A percentile compares a stretch with the other conserved stretches of the same genome.
phyloP scores from a whole-genome alignment of 2,329 filamentous ascomycete genomes.

The Gaeumannomyces sp. region DNA sequence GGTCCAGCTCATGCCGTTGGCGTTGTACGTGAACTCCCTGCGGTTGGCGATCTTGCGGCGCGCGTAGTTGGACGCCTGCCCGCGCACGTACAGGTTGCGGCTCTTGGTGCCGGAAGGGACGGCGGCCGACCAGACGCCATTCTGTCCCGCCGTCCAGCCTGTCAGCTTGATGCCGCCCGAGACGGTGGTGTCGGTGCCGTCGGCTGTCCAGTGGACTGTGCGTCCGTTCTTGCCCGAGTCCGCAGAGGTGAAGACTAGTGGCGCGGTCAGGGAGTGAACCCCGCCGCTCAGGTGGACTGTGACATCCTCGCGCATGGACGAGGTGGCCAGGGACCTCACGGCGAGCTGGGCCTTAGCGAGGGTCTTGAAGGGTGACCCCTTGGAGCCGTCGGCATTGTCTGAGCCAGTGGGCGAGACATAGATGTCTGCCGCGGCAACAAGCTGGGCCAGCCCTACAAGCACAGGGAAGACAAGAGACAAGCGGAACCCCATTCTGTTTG shows the following conservation, averaged over 20 bases:
- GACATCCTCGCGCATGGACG: conserved; percentile 7
- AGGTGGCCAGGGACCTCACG: conserved; percentile 1
- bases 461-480: neutral
- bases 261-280: conserved; percentile 8
- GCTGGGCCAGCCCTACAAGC: neutral
- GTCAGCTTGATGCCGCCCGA: conserved; percentile 13
- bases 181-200: conserved; percentile 7
- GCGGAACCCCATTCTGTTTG: neutral
- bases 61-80: conserved; percentile 12
- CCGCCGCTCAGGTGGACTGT: conserved; percentile 10
- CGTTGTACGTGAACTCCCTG: conserved; percentile 11
- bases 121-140: conserved; percentile 12
- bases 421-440: conserved; percentile 3
- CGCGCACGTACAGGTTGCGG: conserved; percentile 13
- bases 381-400: conserved; percentile 9
- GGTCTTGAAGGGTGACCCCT: conserved; percentile 6
- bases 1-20: conserved; percentile 11
- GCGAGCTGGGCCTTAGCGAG: conserved; percentile 9
- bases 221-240: conserved; percentile 12
- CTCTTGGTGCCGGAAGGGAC: conserved; percentile 11
- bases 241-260: conserved; percentile 8
- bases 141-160: conserved; percentile 7
- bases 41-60: conserved; percentile 12
- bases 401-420: conserved; percentile 11
- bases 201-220: conserved; percentile 7